phyloP scores from a whole-genome alignment of 2,329 filamentous ascomycete genomes.

The Aspergillus hortae region DNA sequence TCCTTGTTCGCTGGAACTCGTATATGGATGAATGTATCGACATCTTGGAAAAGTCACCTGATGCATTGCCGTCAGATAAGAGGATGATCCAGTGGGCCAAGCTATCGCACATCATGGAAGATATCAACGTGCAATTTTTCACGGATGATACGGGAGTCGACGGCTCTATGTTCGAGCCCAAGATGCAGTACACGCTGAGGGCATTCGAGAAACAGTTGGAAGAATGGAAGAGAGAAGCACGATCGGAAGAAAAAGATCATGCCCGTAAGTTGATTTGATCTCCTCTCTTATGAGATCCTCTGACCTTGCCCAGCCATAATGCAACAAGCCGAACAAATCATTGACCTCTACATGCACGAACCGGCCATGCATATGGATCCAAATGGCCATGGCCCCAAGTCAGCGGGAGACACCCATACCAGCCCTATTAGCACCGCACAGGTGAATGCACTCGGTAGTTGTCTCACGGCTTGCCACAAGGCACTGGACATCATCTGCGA shows the following conservation, averaged over 20 bases:
- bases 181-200: constrained; percentile 62
- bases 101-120: constrained; percentile 62
- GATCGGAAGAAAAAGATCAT: constrained; percentile 39
- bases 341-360: constrained; percentile 73
- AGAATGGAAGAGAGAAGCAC: constrained; percentile 56
- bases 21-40: constrained; percentile 63
- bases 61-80: constrained; percentile 56
- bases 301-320: constrained; percentile 51
- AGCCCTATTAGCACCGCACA: constrained; percentile 55
- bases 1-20: constrained; percentile 58
- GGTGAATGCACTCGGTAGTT: constrained; percentile 64
- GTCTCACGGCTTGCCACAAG: constrained; percentile 62
- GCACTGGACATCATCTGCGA: constrained; percentile 63
- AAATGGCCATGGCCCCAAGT: constrained; percentile 42
- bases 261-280: constrained; percentile 49
- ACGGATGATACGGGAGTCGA: constrained; percentile 60
- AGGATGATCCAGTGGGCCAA: constrained; percentile 56
- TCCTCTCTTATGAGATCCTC: not conserved
- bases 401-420: constrained; percentile 19
- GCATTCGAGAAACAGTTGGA: constrained; percentile 64
- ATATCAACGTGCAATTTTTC: constrained; percentile 63
- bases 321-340: constrained; percentile 59
- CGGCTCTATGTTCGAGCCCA: constrained; percentile 56
- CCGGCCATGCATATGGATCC: constrained; percentile 66
- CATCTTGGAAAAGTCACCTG: constrained; percentile 53